Base-by-base conservation (phyloP, 2,329 filamentous ascomycete species). In the Thermoascus crustaceus region DNA sequence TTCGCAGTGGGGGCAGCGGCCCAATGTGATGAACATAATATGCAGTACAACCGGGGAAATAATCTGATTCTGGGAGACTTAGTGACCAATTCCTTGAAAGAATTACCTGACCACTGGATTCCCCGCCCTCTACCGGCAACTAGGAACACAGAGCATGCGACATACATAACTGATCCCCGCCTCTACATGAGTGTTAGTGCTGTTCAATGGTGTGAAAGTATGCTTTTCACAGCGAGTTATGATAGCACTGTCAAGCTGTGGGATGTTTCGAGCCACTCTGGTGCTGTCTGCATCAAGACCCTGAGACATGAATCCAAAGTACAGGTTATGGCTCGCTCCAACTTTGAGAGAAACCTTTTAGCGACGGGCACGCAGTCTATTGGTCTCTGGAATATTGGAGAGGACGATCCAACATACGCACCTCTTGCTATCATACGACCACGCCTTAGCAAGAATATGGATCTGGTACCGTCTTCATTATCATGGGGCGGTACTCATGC, bases 1-100 rank as follows among this genome's bases (percentile, higher is more conserved):
- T 80, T 79, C 46, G 73, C 70, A 18, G 73, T 69, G 7, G 76
- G 75, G 2, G 71, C 74, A 4, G 69, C 73, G 4, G 69, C 74
- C 19, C 67, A 75, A 4, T 67, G 67, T 3, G 75, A 78, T 43
- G 51, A 61, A 3, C 57, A 67, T 30, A 73, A 68, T n/a, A 73
- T 75, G 67, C 68, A 75, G 25, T 80, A 80, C 47, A 80, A 80
- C 39, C 59, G 70, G 24, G 60, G 64, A 0, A 71, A 75, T 39
- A 79, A 79, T 44, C 56, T 79, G 1, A 47, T 79, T 1, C 50
- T 74, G 22, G 76, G 76, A 1, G 58, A 73, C 40, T 42, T 66
- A 3, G 42, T 49, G 1, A 45, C 47, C 1, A 65, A 62, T 13
- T 47, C 46, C 1, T 48, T 79, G 5, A 56, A 63, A 34, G 75